Conservation (phyloP, 805 yeast genomes). For the Candida tammaniensis region DNA sequence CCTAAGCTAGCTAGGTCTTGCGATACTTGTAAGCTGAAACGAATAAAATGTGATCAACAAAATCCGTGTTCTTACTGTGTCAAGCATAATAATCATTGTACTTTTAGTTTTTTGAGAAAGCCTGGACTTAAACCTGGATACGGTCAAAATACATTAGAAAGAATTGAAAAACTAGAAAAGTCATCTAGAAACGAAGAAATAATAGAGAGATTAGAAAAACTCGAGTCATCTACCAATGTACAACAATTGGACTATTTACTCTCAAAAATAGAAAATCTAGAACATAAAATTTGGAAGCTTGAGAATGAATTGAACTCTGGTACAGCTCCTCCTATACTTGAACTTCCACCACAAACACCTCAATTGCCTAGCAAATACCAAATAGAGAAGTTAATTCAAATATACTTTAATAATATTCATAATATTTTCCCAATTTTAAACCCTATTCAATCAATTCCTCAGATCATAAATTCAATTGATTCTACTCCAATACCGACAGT, state of each 20-base stretch:
- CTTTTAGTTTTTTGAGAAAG: slow-evolving; percentile 5
- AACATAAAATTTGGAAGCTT: slow-evolving; percentile 8
- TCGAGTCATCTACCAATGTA: neutral
- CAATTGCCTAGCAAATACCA: slow-evolving; percentile 1
- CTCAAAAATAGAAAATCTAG: slow-evolving; percentile 5
- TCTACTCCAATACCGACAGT: slow-evolving; percentile 4
- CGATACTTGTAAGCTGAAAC: slow-evolving; percentile 6
- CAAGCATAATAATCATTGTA: slow-evolving; percentile 3
- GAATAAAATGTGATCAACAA: slow-evolving; percentile 6
- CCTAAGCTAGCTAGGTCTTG: slow-evolving; percentile 7
- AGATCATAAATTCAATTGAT: slow-evolving; percentile 1
- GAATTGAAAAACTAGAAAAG: slow-evolving; percentile 2
- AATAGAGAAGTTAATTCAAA: slow-evolving; percentile 1
- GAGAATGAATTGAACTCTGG: neutral
- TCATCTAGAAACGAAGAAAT: neutral
- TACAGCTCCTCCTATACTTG: too few relatives aligned
- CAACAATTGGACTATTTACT: slow-evolving; percentile 2
- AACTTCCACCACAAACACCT: too few relatives aligned
- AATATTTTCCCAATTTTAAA: slow-evolving; percentile 4
- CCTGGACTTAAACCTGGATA: slow-evolving; percentile 8
- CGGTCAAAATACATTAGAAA: slow-evolving; percentile 5
- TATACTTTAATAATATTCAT: slow-evolving; percentile 5
- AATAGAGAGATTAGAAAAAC: slow-evolving; percentile 1
- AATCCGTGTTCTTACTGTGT: slow-evolving; percentile 8
- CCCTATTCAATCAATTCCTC: slow-evolving; percentile 2